Percentiles rank a stretch among this genome's conserved stretches.
Conservation (phyloP, 2,329 filamentous ascomycete genomes). For the Colletotrichum cuscutae region DNA sequence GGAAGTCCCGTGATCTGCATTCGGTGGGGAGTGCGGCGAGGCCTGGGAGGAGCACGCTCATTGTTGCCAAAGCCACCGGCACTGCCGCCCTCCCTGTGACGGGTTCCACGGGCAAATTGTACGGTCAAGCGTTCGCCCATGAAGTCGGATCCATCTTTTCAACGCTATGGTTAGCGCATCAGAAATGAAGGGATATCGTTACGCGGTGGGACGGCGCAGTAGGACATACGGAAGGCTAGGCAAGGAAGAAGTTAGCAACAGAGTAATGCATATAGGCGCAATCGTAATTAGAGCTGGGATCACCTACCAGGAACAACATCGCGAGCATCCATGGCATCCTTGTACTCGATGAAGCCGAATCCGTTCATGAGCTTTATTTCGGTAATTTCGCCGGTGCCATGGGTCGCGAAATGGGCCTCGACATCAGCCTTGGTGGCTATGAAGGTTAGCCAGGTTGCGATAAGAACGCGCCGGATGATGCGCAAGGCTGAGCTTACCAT, state of each 20-base stretch:
- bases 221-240: slow-evolving; percentile 70
- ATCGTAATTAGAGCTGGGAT: slow-evolving; percentile 43
- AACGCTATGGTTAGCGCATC: slow-evolving; percentile 24
- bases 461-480: neutral
- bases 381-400: slow-evolving; percentile 96
- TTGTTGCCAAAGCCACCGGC: slow-evolving; percentile 52
- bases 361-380: slow-evolving; percentile 99
- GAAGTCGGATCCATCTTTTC: slow-evolving; percentile 92
- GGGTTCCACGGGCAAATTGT: slow-evolving; percentile 93
- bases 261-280: neutral
- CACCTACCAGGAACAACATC: slow-evolving; percentile 95
- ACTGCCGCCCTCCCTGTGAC: slow-evolving; percentile 56
- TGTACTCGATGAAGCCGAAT: slow-evolving; percentile 99
- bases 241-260: slow-evolving; percentile 24
- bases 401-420: slow-evolving; percentile 92
- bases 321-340: slow-evolving; percentile 96
- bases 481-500: slow-evolving; percentile 72
- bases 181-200: slow-evolving; percentile 33
- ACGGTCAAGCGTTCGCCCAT: slow-evolving; percentile 98
- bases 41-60: slow-evolving; percentile 74
- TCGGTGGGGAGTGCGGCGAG: slow-evolving; percentile 92
- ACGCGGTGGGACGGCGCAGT: neutral
- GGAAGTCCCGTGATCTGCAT: slow-evolving; percentile 99
- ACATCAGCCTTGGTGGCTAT: slow-evolving; percentile 96
- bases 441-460: slow-evolving; percentile 35